Evolutionary conservation across 192 early-diverging fungal genomes (phyloP).

Genomic region (Gigaspora rosea): DNA sequence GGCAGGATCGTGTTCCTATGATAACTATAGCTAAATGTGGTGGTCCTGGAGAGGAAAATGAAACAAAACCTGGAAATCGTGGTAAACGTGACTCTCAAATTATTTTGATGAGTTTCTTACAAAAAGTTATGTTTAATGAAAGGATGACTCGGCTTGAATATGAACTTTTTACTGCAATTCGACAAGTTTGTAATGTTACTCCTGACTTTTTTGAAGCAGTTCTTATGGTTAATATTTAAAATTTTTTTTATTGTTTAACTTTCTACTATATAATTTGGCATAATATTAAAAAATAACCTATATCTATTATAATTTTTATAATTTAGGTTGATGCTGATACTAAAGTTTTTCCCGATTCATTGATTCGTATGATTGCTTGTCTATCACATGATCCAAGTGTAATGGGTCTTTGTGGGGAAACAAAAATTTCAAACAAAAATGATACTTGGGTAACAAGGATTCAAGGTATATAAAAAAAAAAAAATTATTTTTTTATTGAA

Average conservation of each 20-base stretch:
- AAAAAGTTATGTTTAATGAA: constrained; percentile 87
- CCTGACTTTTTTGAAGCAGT: constrained; percentile 78
- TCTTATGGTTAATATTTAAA: constrained; percentile 55
- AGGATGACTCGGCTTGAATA: constrained; percentile 83
- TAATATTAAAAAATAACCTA: background rate
- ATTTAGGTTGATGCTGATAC: constrained; percentile 81
- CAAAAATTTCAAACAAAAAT: constrained; percentile 80
- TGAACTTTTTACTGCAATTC: constrained; percentile 78
- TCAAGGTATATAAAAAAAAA: constrained; percentile 42
- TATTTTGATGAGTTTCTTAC: constrained; percentile 93
- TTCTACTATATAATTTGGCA: background rate
- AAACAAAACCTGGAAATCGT: constrained; percentile 78
- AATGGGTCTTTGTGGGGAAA: constrained; percentile 80
- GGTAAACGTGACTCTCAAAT: constrained; percentile 98
- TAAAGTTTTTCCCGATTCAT: constrained; percentile 75
- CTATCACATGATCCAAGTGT: constrained; percentile 73
- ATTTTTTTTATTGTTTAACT: background rate
- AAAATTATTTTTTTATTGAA: too few species aligned
- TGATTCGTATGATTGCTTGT: constrained; percentile 68
- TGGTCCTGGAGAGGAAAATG: constrained; percentile 57
- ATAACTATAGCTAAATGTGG: constrained; percentile 75
- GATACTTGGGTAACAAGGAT: constrained; percentile 80
- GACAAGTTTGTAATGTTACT: constrained; percentile 68
- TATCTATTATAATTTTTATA: background rate
- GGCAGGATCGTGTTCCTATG: constrained; percentile 69